Conservation (phyloP, 140 eudicot species). For the Ambrosia hybrid region DNA sequence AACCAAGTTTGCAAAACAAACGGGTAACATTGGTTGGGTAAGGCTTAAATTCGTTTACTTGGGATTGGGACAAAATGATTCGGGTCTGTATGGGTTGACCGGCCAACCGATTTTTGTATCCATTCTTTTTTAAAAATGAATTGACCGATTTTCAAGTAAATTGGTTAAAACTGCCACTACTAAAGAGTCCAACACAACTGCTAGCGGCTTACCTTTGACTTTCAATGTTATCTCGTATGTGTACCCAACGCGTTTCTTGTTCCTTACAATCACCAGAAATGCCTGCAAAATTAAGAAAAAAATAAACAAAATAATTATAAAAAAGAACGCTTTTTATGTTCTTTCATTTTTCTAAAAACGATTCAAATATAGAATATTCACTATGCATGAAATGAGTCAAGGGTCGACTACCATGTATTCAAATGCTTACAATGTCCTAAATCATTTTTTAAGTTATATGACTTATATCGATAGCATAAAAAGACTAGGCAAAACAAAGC, state of each 20-base stretch:
- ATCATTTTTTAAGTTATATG: background rate
- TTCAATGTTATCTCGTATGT: slow-evolving; percentile 65
- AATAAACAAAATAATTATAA: background rate
- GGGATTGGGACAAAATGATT: background rate
- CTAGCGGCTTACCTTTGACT: slow-evolving; percentile 46
- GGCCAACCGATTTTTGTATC: no score
- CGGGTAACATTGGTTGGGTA: background rate
- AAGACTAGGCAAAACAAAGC: background rate
- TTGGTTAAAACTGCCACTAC: background rate
- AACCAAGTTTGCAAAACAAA: no score
- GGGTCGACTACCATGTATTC: background rate
- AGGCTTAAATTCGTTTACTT: background rate
- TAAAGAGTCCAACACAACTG: no score
- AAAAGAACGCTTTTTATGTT: background rate
- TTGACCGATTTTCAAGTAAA: background rate
- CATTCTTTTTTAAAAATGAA: background rate
- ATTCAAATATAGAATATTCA: background rate
- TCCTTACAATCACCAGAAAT: slow-evolving; percentile 79
- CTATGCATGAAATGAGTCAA: no score
- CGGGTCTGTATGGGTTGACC: no score
- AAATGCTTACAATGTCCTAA: background rate
- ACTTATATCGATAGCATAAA: background rate
- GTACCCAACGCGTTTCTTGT: slow-evolving; percentile 94
- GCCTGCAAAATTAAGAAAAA: slow-evolving; percentile 53
- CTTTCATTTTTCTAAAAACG: background rate